Conservation (phyloP, 768 basidiomycete genomes). For the Austroboletus festivus region DNA sequence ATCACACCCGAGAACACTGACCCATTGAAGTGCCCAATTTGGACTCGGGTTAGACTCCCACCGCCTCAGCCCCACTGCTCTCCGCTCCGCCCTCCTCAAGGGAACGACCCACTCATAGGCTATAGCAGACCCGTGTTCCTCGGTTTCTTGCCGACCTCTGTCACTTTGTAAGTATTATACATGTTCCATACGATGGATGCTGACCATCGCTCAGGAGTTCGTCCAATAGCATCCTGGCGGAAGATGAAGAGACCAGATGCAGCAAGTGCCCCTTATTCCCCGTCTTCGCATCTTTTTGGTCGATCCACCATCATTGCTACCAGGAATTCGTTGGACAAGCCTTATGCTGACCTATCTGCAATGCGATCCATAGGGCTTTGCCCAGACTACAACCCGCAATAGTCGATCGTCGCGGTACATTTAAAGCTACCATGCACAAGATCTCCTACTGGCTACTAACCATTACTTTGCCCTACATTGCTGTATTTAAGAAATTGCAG, state of each 20-base stretch:
- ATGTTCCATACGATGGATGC: neutral
- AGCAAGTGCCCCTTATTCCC: slow-evolving; percentile 66
- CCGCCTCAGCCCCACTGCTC: slow-evolving; percentile 11
- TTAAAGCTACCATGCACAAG: slow-evolving; percentile 15
- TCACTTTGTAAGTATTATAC: slow-evolving; percentile 52
- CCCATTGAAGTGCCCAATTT: slow-evolving; percentile 14
- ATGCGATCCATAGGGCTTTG: no score
- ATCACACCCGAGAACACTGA: slow-evolving; percentile 30
- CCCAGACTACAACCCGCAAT: slow-evolving; percentile 36
- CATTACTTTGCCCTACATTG: slow-evolving; percentile 3
- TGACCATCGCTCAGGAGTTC: slow-evolving; percentile 44
- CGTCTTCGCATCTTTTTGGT: slow-evolving; percentile 68
- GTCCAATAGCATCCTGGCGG: slow-evolving; percentile 82
- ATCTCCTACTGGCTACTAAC: slow-evolving; percentile 1
- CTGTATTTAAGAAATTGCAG: slow-evolving; percentile 4
- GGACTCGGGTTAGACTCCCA: slow-evolving; percentile 13
- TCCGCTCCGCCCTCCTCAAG: slow-evolving; percentile 20
- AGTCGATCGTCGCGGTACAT: slow-evolving; percentile 15
- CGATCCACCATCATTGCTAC: slow-evolving; percentile 79
- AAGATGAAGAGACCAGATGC: slow-evolving; percentile 71
- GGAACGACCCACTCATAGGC: neutral
- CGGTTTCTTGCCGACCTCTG: slow-evolving; percentile 54
- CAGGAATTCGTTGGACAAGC: slow-evolving; percentile 63
- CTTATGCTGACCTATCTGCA: slow-evolving; percentile 56
- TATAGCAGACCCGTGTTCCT: slow-evolving; percentile 4